Evolutionary conservation across 2,329 filamentous ascomycete genomes (phyloP), one percentile per base, ranked within the genome.

Genomic region (Cladosporium sp.): DNA sequence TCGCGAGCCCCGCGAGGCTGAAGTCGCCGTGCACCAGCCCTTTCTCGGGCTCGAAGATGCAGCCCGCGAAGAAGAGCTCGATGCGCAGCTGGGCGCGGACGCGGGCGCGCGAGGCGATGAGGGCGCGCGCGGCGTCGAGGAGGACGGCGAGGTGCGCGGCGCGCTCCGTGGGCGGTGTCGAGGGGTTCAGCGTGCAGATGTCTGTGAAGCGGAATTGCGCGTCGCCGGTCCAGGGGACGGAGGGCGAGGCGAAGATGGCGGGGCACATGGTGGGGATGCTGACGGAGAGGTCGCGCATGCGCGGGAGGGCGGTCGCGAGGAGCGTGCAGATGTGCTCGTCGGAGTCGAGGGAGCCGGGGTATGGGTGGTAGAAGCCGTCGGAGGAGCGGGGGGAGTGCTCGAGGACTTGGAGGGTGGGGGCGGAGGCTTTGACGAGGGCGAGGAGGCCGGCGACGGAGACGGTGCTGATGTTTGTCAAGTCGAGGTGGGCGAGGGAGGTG

Each of bases 351-450:
- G 61, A 67, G 58, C 76, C 75, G 2, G 73, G 73, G 58, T 76
- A 71, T 45, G 74, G 74, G 61, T 77, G 74, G 64, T 70, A 74
- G 68, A 77, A 77, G 60, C 74, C 75, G 60, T 77, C 74, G 58
- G 73, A 68, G 11, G 74, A 75, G 38, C 75, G 72, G n/a, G 76
- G 76, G 42, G 75, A 77, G 64, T 79, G 75, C 64, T 79, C 76
- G 19, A 79, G 69, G 42, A 78, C 74, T 46, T 73, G 71, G 13
- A 79, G 66, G 7, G 75, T 77, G 44, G 66, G 60, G 54, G 68
- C 68, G 2, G 76, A 77, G 19, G 76, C 71, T 60, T 74, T 74
- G 49, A 79, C 73, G 19, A 80, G 69, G 18, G 76, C 73, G 61
- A 79, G 74, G 55, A 80, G 72, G 43, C 76, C 71, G 35, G 77